These are phyloP conservation scores for Thalassiosira hispida DNA, from an alignment of 352 stramenopile genomes.

Conservation along the genomic window DNA sequence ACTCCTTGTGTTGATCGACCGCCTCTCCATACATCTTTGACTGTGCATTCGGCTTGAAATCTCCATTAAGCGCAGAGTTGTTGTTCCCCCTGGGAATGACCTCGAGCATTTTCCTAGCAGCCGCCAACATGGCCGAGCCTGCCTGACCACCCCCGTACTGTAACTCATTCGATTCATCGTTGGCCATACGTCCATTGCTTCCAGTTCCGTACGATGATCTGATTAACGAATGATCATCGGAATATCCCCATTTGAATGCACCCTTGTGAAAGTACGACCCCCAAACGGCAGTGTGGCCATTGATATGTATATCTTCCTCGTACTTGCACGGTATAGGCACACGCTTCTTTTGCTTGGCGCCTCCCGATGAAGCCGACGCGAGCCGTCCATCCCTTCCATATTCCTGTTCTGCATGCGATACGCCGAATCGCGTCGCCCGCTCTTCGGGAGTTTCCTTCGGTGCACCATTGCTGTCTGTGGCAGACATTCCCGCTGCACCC, in stretches of 20 bases:
- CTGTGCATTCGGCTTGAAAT: constrained; percentile 43
- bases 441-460: constrained; percentile 46
- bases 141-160: constrained; percentile 73
- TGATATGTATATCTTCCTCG: constrained; percentile 95
- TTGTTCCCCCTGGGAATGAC: constrained; percentile 48
- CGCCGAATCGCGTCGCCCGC: constrained; percentile 75
- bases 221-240: constrained; percentile 94
- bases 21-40: constrained; percentile 91
- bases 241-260: constrained; percentile 96
- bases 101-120: constrained; percentile 80
- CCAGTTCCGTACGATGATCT: constrained; percentile 96
- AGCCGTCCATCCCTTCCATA: constrained; percentile 93
- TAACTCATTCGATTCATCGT: constrained; percentile 87
- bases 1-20: constrained; percentile 66
- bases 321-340: constrained; percentile 93
- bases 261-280: constrained; percentile 96
- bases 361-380: constrained; percentile 38
- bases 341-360: constrained; percentile 51
- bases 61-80: constrained; percentile 44
- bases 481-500: constrained; percentile 69
- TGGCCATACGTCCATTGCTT: constrained; percentile 90
- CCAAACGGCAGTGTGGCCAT: constrained; percentile 97
- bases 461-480: constrained; percentile 6
- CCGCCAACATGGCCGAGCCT: constrained; percentile 71
- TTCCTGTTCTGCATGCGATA: constrained; percentile 63